Conservation (phyloP, 208 protist species). For the Crithidia mellificae region DNA sequence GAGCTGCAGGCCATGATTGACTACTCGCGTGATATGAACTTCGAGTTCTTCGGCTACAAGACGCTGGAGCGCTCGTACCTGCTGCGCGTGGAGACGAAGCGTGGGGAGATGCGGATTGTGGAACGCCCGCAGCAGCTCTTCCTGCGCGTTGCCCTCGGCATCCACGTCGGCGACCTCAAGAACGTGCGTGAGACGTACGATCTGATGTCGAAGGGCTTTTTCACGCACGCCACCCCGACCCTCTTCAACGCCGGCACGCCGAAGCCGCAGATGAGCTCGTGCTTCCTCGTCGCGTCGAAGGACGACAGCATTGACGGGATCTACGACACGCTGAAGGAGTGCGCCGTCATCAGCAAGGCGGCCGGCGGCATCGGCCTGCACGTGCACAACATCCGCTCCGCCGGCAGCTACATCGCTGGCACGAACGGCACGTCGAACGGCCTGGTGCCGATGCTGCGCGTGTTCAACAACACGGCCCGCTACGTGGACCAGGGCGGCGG, state of each 20-base stretch:
- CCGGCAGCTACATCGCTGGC: constrained; percentile 97
- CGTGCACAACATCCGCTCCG: constrained; percentile 96
- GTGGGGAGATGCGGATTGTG: constrained; percentile 79
- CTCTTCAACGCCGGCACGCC: constrained; percentile 98
- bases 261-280: constrained; percentile 96
- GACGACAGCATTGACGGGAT: constrained; percentile 99
- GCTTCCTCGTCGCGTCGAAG: constrained; percentile 98
- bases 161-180: constrained; percentile 94
- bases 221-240: constrained; percentile 99
- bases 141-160: constrained; percentile 98
- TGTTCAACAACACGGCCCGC: constrained; percentile 99
- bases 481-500: constrained; percentile 98
- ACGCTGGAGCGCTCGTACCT: constrained; percentile 99
- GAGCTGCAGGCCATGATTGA: constrained; percentile 92
- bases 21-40: constrained; percentile 95
- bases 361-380: constrained; percentile 98
- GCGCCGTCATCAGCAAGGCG: constrained; percentile 97
- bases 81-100: constrained; percentile 87
- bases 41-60: constrained; percentile 99
- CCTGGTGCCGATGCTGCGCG: constrained; percentile 99
- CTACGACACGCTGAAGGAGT: constrained; percentile 99
- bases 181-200: constrained; percentile 97
- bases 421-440: constrained; percentile 98
- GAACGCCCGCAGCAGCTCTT: constrained; percentile 99
- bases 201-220: constrained; percentile 92